phyloP scores from a whole-genome alignment of 768 basidiomycete species.

The Paxillus involutus region DNA sequence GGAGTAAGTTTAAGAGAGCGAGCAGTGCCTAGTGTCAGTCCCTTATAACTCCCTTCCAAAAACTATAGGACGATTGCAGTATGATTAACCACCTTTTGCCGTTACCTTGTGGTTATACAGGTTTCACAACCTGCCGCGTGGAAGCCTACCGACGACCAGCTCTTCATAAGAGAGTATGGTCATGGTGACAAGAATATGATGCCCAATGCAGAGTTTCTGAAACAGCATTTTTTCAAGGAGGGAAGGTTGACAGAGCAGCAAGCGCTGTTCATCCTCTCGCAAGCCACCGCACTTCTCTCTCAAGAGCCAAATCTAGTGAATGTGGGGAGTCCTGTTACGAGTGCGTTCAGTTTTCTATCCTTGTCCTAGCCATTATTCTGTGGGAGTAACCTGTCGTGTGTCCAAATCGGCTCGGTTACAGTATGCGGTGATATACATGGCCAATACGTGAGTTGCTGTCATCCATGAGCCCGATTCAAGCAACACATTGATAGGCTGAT shows the following conservation, averaged over 20 bases:
- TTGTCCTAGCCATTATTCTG: constrained; percentile 2
- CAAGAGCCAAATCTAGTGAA: constrained; percentile 84
- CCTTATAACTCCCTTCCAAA: constrained; percentile 11
- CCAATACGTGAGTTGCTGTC: constrained; percentile 80
- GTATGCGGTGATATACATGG: constrained; percentile 98
- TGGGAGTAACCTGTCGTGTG: constrained; percentile 9
- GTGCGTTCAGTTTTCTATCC: constrained; percentile 45
- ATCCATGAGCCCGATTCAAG: constrained; percentile 86
- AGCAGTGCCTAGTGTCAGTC: constrained; percentile 33
- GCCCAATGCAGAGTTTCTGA: constrained; percentile 79
- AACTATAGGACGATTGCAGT: constrained; percentile 21
- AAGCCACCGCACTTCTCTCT: constrained; percentile 63
- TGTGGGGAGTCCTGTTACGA: constrained; percentile 87
- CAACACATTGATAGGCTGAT: constrained; percentile 12
- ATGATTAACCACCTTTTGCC: constrained; percentile 24
- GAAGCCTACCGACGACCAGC: constrained; percentile 71
- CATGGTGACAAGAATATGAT: constrained; percentile 40
- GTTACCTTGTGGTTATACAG: constrained; percentile 36
- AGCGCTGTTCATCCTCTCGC: constrained; percentile 78
- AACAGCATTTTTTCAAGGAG: constrained; percentile 87
- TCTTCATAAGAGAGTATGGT: constrained; percentile 57
- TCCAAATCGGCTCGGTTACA: constrained; percentile 28
- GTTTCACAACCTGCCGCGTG: constrained; percentile 66
- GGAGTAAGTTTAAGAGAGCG: constrained; percentile 30
- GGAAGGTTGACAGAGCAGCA: constrained; percentile 82